Percentiles rank a stretch among this genome's conserved stretches.
phyloP scores from a whole-genome alignment of 257 asterid genomes.

The Thymus quinquecostatus region DNA sequence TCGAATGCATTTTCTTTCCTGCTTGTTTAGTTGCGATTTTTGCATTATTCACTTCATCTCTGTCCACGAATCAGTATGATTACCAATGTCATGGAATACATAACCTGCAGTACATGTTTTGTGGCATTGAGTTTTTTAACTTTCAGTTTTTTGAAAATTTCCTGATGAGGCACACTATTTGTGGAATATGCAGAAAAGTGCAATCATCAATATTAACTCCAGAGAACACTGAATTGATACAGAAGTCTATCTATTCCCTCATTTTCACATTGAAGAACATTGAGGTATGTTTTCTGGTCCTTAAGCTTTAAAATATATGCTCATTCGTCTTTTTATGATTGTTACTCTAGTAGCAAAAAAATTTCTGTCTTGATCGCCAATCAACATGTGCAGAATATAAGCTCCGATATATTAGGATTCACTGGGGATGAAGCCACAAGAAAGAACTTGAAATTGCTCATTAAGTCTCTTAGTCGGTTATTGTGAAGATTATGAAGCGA shows the following conservation, averaged over 20 bases:
- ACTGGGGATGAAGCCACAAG: constrained; percentile 95
- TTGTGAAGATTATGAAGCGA: constrained; percentile 41
- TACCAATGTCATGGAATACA: not conserved
- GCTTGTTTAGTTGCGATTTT: not conserved
- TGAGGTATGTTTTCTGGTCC: constrained; percentile 55
- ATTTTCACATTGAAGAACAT: constrained; percentile 89
- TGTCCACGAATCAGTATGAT: not conserved
- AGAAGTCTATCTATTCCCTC: constrained; percentile 82
- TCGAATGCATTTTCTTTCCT: not conserved
- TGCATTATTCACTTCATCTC: not conserved
- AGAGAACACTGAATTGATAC: constrained; percentile 84
- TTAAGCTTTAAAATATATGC: constrained; percentile 15
- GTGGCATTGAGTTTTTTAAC: constrained; percentile 19
- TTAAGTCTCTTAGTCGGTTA: constrained; percentile 89
- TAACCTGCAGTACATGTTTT: not conserved
- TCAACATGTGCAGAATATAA: constrained; percentile 65
- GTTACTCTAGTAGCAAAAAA: not conserved
- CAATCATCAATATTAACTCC: constrained; percentile 85
- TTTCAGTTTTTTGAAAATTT: constrained; percentile 25
- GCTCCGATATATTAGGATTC: constrained; percentile 84
- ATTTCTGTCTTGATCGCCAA: constrained; percentile 1
- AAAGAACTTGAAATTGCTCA: constrained; percentile 77
- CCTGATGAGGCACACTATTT: constrained; percentile 21
- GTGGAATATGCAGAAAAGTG: constrained; percentile 64
- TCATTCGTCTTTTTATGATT: constrained; percentile 20